A percentile compares a stretch with the other conserved stretches of the same genome.
Conservation (phyloP, 345 rosid genomes). For the Syzygium aromaticum region DNA sequence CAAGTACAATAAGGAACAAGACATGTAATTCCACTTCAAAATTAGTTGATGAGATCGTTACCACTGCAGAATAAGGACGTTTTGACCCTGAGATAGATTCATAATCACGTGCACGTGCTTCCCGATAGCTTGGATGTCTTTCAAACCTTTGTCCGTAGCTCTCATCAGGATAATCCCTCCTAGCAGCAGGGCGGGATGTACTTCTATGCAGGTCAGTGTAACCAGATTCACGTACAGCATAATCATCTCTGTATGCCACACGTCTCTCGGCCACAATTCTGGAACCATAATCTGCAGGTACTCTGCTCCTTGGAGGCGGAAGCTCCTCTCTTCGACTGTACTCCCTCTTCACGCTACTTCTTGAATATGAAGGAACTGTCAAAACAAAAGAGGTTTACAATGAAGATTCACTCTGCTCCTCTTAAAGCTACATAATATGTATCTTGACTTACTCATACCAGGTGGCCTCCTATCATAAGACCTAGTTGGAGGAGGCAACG, state of each 20-base stretch:
- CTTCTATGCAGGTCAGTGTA: slow-evolving; percentile 67
- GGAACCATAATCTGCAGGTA: slow-evolving; percentile 62
- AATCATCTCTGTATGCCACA: slow-evolving; percentile 69
- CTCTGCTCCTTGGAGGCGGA: slow-evolving; percentile 80
- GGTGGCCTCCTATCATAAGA: slow-evolving; percentile 83
- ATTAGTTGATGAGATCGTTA: slow-evolving; percentile 3
- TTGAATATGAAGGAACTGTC: slow-evolving; percentile 65
- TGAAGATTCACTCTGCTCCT: not conserved
- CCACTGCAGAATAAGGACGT: slow-evolving; percentile 81
- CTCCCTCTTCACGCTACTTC: slow-evolving; percentile 75
- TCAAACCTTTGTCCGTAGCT: slow-evolving; percentile 71
- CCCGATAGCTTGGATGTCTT: slow-evolving; percentile 70
- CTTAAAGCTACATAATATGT: not conserved
- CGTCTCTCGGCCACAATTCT: slow-evolving; percentile 73
- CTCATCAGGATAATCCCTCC: slow-evolving; percentile 83
- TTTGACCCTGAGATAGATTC: slow-evolving; percentile 81
- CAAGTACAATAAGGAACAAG: not conserved
- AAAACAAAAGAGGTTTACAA: not conserved
- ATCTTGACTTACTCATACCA: slow-evolving; percentile 26
- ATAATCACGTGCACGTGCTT: slow-evolving; percentile 77
- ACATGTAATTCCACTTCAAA: not conserved
- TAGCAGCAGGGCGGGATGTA: slow-evolving; percentile 52
- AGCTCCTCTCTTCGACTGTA: slow-evolving; percentile 66
- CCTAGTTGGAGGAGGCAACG: slow-evolving; percentile 62
- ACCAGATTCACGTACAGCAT: slow-evolving; percentile 59